Percentiles rank a stretch among this genome's conserved stretches.
These are phyloP conservation scores for Elsinoe ampelina DNA, from an alignment of 2,329 filamentous ascomycete species.

Conservation along the genomic window DNA sequence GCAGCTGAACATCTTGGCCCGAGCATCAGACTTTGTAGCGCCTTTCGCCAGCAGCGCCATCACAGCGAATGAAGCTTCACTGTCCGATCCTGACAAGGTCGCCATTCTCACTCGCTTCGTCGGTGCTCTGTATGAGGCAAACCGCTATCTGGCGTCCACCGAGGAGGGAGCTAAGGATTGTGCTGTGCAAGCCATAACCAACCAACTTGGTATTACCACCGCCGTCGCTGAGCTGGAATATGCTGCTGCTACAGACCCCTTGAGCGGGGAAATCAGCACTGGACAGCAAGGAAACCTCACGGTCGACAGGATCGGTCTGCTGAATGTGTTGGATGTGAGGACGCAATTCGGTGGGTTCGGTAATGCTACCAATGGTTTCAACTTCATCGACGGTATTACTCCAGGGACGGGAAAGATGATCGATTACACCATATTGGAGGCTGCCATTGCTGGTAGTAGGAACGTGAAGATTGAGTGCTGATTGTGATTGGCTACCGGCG, in stretches of 20 bases:
- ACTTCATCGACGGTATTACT: constrained; percentile 22
- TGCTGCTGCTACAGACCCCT: constrained; percentile 18
- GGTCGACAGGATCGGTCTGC: constrained; percentile 22
- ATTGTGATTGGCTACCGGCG: too few relatives aligned
- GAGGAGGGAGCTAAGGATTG: constrained; percentile 18
- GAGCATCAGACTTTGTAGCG: constrained; percentile 1
- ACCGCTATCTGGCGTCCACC: constrained; percentile 19
- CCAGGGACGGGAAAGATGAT: constrained; percentile 25
- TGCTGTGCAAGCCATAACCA: constrained; percentile 21
- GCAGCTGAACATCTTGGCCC: not conserved
- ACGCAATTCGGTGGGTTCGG: constrained; percentile 23
- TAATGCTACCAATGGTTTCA: constrained; percentile 18
- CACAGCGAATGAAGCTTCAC: constrained; percentile 18
- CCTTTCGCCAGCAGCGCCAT: constrained; percentile 18
- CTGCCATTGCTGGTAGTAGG: not conserved
- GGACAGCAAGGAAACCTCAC: constrained; percentile 20
- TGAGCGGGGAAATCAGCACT: constrained; percentile 23
- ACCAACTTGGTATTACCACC: constrained; percentile 20
- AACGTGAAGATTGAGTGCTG: not conserved
- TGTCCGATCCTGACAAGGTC: constrained; percentile 19
- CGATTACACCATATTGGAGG: constrained; percentile 20
- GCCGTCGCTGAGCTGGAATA: constrained; percentile 22
- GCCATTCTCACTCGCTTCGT: constrained; percentile 19
- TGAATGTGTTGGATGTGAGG: constrained; percentile 23
- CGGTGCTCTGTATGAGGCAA: constrained; percentile 24